Percentiles rank a stretch among this genome's conserved stretches.
Conservation (phyloP, 495 filamentous ascomycete species). For the Chlorociboria aeruginascens region DNA sequence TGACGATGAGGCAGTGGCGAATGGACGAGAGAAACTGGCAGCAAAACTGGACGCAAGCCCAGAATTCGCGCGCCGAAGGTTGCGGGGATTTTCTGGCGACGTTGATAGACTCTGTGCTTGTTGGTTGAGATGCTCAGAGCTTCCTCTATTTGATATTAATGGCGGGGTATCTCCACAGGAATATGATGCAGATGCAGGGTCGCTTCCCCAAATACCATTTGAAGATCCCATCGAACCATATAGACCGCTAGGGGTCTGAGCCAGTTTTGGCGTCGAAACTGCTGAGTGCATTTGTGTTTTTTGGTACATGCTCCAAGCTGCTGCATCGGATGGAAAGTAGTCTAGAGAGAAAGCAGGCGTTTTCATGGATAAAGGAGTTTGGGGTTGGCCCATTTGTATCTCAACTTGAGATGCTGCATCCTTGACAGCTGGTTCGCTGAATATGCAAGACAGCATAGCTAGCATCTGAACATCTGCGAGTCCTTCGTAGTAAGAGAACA, state of each 20-base stretch:
- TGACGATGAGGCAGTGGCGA: constrained; percentile 58
- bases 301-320: constrained; percentile 39
- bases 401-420: constrained; percentile 36
- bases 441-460: constrained; percentile 85
- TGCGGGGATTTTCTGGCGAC: constrained; percentile 54
- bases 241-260: constrained; percentile 40
- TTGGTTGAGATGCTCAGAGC: constrained; percentile 12
- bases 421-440: constrained; percentile 49
- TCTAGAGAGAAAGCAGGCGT: constrained; percentile 53
- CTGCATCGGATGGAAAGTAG: constrained; percentile 53
- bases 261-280: constrained; percentile 46
- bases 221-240: constrained; percentile 49
- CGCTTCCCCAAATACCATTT: constrained; percentile 36
- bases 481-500: constrained; percentile 68
- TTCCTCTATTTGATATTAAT: constrained; percentile 19
- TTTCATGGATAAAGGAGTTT: constrained; percentile 51
- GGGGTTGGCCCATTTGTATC: constrained; percentile 31
- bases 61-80: constrained; percentile 39
- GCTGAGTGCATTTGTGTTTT: constrained; percentile 35
- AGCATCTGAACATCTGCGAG: constrained; percentile 84
- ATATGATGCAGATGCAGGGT: constrained; percentile 39
- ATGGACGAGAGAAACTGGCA: constrained; percentile 60
- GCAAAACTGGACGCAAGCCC: constrained; percentile 52
- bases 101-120: constrained; percentile 41
- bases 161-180: constrained; percentile 61